A percentile compares a stretch with the other conserved stretches of the same genome.
These are phyloP conservation scores for Pogostemon cablin DNA, from an alignment of 257 asterid genomes.

Conservation along the genomic window DNA sequence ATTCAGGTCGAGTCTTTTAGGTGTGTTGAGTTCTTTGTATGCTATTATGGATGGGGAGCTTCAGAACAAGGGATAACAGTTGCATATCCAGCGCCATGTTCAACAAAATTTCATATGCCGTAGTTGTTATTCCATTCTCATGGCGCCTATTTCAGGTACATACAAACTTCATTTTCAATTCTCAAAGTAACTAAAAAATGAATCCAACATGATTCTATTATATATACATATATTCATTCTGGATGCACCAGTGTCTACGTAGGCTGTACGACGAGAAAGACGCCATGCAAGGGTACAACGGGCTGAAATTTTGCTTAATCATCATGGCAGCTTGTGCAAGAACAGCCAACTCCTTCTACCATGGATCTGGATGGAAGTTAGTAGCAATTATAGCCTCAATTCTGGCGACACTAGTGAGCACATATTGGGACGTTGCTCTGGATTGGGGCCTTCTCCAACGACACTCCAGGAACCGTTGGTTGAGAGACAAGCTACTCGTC, in stretches of 20 bases:
- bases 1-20: conserved; percentile 52
- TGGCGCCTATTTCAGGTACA: conserved; percentile 60
- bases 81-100: conserved; percentile 43
- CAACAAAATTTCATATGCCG: conserved; percentile 46
- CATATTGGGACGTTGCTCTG: conserved; percentile 56
- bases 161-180: too few species aligned
- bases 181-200: too few species aligned
- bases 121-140: conserved; percentile 55
- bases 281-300: conserved; percentile 51
- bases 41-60: conserved; percentile 72
- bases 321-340: conserved; percentile 53
- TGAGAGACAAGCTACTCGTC: conserved; percentile 67
- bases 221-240: too few species aligned
- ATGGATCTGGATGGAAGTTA: conserved; percentile 39
- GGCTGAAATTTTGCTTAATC: conserved; percentile 49
- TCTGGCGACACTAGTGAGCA: conserved; percentile 45
- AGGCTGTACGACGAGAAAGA: conserved; percentile 62
- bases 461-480: conserved; percentile 49
- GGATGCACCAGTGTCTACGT: conserved; percentile 59
- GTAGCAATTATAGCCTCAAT: conserved; percentile 46
- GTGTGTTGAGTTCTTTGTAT: conserved; percentile 56
- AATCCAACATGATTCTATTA: too few species aligned
- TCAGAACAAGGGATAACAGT: conserved; percentile 43
- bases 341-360: conserved; percentile 44
- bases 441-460: conserved; percentile 68